Evolutionary conservation across 768 basidiomycete genomes (phyloP).

Genomic region (Mycena amicta): DNA sequence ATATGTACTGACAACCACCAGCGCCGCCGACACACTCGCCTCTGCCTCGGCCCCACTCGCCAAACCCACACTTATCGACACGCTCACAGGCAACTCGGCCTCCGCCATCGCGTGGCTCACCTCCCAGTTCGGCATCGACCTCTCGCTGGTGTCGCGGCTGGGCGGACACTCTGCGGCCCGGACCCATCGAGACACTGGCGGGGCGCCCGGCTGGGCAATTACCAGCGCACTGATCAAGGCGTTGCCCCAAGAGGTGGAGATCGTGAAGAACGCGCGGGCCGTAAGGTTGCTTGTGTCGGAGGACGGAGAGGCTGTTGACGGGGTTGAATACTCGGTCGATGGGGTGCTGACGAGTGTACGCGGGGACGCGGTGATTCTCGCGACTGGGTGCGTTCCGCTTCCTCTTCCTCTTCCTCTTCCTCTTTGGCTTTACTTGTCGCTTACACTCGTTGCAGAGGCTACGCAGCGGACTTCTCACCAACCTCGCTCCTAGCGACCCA

Average conservation of each 20-base stretch:
- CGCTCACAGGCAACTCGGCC: slow-evolving; percentile 29
- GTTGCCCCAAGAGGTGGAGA: slow-evolving; percentile 11
- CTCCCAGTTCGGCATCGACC: slow-evolving; percentile 24
- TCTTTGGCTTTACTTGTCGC: slow-evolving; percentile 8
- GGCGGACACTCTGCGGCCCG: slow-evolving; percentile 26
- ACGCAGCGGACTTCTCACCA: slow-evolving; percentile 28
- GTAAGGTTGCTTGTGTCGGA: slow-evolving; percentile 22
- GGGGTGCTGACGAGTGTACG: slow-evolving; percentile 7
- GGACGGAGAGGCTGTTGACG: slow-evolving; percentile 16
- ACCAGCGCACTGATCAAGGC: slow-evolving; percentile 28
- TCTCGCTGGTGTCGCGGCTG: slow-evolving; percentile 29
- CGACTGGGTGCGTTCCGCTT: slow-evolving; percentile 25
- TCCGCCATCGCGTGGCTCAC: slow-evolving; percentile 29
- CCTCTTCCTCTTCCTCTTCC: background rate
- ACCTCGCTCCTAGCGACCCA: slow-evolving; percentile 23
- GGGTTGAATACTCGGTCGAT: slow-evolving; percentile 28
- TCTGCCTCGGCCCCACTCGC: slow-evolving; percentile 26
- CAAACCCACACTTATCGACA: slow-evolving; percentile 26
- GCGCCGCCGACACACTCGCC: slow-evolving; percentile 22
- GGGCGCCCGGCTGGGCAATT: slow-evolving; percentile 31
- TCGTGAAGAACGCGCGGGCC: slow-evolving; percentile 27
- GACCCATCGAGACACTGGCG: slow-evolving; percentile 28
- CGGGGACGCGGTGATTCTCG: slow-evolving; percentile 23
- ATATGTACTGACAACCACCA: background rate
- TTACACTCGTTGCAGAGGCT: too few relatives aligned